Conservation (phyloP, 2,329 filamentous ascomycete species). For the Colletotrichum limetticola region DNA sequence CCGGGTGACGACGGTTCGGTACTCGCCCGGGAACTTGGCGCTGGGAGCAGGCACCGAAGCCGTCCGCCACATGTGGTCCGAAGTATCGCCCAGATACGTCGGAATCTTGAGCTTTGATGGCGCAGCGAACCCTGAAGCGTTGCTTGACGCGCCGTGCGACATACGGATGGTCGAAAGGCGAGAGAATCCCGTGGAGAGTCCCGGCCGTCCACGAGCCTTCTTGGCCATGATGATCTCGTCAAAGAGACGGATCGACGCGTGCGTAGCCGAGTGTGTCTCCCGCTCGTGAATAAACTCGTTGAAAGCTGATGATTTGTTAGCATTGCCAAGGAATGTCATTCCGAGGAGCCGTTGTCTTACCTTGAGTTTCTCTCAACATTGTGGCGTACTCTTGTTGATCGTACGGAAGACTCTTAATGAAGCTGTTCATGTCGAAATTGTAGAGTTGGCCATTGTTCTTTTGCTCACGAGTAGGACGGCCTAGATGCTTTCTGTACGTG, state of each 20-base stretch:
- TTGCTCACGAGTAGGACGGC: conserved; percentile 69
- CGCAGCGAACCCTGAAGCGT: conserved; percentile 48
- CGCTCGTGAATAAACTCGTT: conserved; percentile 89
- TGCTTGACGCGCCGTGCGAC: conserved; percentile 61
- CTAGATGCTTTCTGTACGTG: conserved; percentile 72
- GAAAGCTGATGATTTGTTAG: conserved; percentile 56
- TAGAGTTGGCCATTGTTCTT: conserved; percentile 69
- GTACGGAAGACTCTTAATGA: conserved; percentile 71
- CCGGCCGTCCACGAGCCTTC: conserved; percentile 72
- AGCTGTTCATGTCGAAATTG: conserved; percentile 73
- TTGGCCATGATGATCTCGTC: conserved; percentile 88
- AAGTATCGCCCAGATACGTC: conserved; percentile 76
- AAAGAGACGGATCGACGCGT: conserved; percentile 79
- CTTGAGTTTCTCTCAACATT: conserved; percentile 75
- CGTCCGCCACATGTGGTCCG: conserved; percentile 84
- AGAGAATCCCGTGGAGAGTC: conserved; percentile 72
- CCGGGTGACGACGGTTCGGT: conserved; percentile 68
- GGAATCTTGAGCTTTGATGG: conserved; percentile 55
- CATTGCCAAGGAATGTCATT: neutral
- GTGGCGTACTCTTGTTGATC: conserved; percentile 73
- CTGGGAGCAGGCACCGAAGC: conserved; percentile 69
- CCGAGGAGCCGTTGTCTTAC: conserved; percentile 50
- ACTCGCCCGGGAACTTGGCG: conserved; percentile 71
- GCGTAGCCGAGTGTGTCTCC: conserved; percentile 71
- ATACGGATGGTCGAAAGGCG: conserved; percentile 69